Conservation (phyloP, 345 rosid species). For the Hibiscus syriacus region DNA sequence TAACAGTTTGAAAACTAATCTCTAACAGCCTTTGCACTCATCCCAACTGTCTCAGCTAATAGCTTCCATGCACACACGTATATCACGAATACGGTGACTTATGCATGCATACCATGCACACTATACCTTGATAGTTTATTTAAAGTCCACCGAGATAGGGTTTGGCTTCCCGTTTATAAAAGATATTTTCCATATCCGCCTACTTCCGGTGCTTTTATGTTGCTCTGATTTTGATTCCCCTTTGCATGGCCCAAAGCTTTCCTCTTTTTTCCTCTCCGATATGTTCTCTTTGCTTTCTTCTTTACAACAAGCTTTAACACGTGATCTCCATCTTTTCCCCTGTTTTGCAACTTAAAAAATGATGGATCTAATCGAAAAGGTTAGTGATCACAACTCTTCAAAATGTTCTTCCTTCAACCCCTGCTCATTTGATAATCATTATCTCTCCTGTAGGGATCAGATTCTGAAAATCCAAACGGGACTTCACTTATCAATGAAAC, state of each 20-base stretch:
- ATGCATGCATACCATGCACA: too few species aligned
- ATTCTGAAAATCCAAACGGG: not conserved
- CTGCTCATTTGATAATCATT: not conserved
- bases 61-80: too few species aligned
- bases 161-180: conserved; percentile 24
- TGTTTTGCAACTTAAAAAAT: not conserved
- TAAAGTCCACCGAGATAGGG: conserved; percentile 22
- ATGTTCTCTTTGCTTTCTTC: not conserved
- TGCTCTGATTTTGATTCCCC: conserved; percentile 18
- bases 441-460: not conserved
- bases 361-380: not conserved
- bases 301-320: not conserved
- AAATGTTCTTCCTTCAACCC: not conserved
- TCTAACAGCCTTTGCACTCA: too few species aligned
- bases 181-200: conserved; percentile 23
- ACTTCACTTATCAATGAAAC: conserved; percentile 11
- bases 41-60: too few species aligned
- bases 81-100: too few species aligned
- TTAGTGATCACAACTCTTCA: not conserved
- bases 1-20: too few species aligned
- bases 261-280: conserved; percentile 4
- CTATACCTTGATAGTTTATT: too few species aligned
- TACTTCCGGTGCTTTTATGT: conserved; percentile 26
- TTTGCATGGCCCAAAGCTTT: not conserved
- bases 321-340: too few species aligned